These are phyloP conservation scores for Dactylonectria macrodidyma DNA, from an alignment of 2,329 filamentous ascomycete species.

Conservation along the genomic window DNA sequence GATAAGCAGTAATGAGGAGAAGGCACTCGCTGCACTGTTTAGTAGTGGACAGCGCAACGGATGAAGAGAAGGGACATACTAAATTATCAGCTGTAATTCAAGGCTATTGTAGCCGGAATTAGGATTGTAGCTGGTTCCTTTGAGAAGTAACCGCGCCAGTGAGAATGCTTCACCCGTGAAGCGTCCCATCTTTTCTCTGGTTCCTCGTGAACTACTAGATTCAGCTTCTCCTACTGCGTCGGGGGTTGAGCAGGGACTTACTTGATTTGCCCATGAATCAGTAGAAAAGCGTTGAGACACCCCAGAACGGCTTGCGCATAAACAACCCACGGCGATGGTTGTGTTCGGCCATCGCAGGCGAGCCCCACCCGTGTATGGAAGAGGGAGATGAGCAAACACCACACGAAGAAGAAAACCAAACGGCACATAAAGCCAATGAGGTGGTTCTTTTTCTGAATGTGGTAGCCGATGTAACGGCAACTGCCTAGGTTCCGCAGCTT, in stretches of 20 bases:
- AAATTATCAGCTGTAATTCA: conserved; percentile 41
- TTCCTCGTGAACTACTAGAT: conserved; percentile 30
- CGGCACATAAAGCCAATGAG: conserved; percentile 10
- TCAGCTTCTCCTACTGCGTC: conserved; percentile 2
- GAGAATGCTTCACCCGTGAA: conserved; percentile 35
- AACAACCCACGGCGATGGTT: conserved; percentile 1
- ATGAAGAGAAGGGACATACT: conserved; percentile 30
- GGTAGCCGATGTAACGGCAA: conserved; percentile 38
- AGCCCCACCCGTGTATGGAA: conserved; percentile 28
- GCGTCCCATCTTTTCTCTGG: conserved; percentile 44
- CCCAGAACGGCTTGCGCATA: conserved; percentile 33
- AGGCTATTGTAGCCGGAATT: not conserved
- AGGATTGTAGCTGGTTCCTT: conserved; percentile 28
- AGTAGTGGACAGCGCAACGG: conserved; percentile 1
- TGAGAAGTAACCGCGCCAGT: conserved; percentile 44
- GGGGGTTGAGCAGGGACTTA: conserved; percentile 16
- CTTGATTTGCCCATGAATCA: conserved; percentile 43
- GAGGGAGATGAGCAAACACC: conserved; percentile 27
- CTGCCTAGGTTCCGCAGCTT: conserved; percentile 38
- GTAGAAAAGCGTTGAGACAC: conserved; percentile 29
- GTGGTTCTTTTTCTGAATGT: conserved; percentile 3
- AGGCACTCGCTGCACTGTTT: conserved; percentile 45
- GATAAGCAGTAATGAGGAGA: conserved; percentile 44
- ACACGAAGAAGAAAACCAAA: conserved; percentile 28
- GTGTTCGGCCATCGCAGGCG: not conserved